phyloP scores from a whole-genome alignment of 352 stramenopile species.

The Halophytophthora batemanensis region DNA sequence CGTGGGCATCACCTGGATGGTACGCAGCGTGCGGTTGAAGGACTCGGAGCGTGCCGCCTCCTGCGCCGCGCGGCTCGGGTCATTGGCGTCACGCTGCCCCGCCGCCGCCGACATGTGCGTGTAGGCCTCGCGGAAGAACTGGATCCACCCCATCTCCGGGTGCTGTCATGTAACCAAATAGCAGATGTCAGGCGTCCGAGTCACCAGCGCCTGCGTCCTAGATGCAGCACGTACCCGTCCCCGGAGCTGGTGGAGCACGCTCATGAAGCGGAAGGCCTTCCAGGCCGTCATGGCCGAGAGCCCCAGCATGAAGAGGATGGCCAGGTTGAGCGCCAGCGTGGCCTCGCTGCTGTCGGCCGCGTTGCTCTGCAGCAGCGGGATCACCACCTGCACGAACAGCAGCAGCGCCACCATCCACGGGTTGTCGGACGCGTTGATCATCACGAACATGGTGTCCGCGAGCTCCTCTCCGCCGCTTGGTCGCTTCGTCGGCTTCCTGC shows the following conservation, averaged over 20 bases:
- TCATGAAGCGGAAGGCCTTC: constrained; percentile 55
- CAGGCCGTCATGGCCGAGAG: constrained; percentile 53
- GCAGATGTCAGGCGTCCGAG: no score
- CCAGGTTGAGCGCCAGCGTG: constrained; percentile 49
- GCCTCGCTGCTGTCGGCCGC: constrained; percentile 48
- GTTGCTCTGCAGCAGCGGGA: constrained; percentile 72
- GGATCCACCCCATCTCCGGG: constrained; percentile 52
- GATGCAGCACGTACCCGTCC: constrained; percentile 31
- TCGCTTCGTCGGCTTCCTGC: no score
- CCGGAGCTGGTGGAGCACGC: constrained; percentile 45
- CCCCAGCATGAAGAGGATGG: constrained; percentile 52
- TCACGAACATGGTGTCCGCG: constrained; percentile 59
- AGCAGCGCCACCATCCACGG: constrained; percentile 77
- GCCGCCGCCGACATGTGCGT: constrained; percentile 33
- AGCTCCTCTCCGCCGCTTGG: no score
- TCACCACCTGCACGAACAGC: constrained; percentile 74
- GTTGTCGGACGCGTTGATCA: constrained; percentile 77
- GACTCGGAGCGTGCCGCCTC: constrained; percentile 43
- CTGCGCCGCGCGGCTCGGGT: constrained; percentile 30
- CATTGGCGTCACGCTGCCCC: constrained; percentile 33
- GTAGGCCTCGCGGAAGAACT: constrained; percentile 57
- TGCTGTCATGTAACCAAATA: constrained; percentile 21
- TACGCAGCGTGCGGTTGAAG: constrained; percentile 70
- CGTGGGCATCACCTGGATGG: constrained; percentile 78
- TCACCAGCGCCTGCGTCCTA: no score